A percentile compares a stretch with the other conserved stretches of the same genome.
phyloP scores from a whole-genome alignment of 768 basidiomycete genomes.

The Boletus sp. region DNA sequence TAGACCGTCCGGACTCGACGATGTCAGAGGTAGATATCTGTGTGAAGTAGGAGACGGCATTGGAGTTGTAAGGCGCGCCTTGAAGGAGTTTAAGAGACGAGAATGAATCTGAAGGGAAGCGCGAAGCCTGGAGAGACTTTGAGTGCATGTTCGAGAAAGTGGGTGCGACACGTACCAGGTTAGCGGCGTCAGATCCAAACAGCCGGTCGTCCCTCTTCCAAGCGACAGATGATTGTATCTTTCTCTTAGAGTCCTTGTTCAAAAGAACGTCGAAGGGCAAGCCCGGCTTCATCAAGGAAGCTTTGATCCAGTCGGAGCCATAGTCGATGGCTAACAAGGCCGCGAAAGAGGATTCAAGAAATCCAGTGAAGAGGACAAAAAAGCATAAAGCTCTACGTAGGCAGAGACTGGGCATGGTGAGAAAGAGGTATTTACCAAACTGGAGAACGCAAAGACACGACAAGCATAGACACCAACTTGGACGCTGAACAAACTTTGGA shows the following conservation, averaged over 20 bases:
- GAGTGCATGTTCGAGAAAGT: neutral
- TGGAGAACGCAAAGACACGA: conserved; percentile 8
- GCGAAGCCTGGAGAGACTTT: conserved; percentile 61
- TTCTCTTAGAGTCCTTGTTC: conserved; percentile 96
- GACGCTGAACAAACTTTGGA: neutral
- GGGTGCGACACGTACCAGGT: conserved; percentile 57
- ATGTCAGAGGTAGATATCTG: conserved; percentile 54
- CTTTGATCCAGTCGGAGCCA: conserved; percentile 97
- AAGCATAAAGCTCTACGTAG: conserved; percentile 27
- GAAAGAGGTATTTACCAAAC: conserved; percentile 15
- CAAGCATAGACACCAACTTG: conserved; percentile 7
- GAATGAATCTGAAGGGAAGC: conserved; percentile 88
- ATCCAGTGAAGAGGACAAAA: conserved; percentile 19
- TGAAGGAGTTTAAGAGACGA: conserved; percentile 81
- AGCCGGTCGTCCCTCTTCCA: conserved; percentile 90
- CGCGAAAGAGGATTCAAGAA: conserved; percentile 44
- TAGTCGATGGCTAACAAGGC: conserved; percentile 96
- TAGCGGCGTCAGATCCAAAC: conserved; percentile 87
- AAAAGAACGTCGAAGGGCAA: conserved; percentile 93
- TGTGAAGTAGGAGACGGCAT: conserved; percentile 54
- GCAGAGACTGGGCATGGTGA: conserved; percentile 22
- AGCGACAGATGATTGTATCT: conserved; percentile 84
- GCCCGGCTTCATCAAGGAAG: conserved; percentile 91
- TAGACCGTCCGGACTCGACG: conserved; percentile 53
- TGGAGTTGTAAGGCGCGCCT: conserved; percentile 62